A percentile compares a stretch with the other conserved stretches of the same genome.
Evolutionary conservation across 1,139 yeast genomes (phyloP).

Genomic region (Kluyveromyces sp.): DNA sequence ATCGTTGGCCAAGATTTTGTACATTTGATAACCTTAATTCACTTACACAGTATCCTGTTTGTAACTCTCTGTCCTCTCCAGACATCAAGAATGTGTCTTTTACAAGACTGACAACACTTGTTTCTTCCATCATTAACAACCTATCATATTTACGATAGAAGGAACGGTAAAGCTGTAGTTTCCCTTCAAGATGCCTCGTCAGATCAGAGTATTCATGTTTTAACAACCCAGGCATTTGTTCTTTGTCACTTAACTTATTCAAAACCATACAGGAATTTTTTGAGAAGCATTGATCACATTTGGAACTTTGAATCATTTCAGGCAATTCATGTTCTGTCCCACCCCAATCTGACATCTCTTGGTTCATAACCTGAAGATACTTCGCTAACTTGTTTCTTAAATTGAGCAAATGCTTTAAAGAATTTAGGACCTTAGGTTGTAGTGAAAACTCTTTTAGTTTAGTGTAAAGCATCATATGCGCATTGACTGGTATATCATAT

Average conservation of each 20-base stretch:
- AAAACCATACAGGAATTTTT: conserved; percentile 61
- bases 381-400: conserved; percentile 65
- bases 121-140: conserved; percentile 69
- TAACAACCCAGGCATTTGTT: conserved; percentile 37
- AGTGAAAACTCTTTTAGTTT: conserved; percentile 49
- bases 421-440: conserved; percentile 47
- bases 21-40: conserved; percentile 24
- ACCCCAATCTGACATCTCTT: conserved; percentile 8
- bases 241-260: conserved; percentile 42
- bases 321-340: conserved; percentile 40
- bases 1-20: conserved; percentile 14
- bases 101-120: conserved; percentile 43
- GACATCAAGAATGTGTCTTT: conserved; percentile 60
- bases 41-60: conserved; percentile 52
- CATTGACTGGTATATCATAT: conserved; percentile 57
- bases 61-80: conserved; percentile 46
- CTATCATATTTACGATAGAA: conserved; percentile 71
- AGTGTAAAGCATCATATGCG: conserved; percentile 69
- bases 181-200: conserved; percentile 44
- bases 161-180: conserved; percentile 20
- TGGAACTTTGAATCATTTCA: conserved; percentile 43
- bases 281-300: conserved; percentile 64
- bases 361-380: conserved; percentile 42
- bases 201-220: conserved; percentile 39
- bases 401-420: conserved; percentile 55